Evolutionary conservation across 495 filamentous ascomycete genomes (phyloP).

Genomic region (Aspergillus heteromorphus): DNA sequence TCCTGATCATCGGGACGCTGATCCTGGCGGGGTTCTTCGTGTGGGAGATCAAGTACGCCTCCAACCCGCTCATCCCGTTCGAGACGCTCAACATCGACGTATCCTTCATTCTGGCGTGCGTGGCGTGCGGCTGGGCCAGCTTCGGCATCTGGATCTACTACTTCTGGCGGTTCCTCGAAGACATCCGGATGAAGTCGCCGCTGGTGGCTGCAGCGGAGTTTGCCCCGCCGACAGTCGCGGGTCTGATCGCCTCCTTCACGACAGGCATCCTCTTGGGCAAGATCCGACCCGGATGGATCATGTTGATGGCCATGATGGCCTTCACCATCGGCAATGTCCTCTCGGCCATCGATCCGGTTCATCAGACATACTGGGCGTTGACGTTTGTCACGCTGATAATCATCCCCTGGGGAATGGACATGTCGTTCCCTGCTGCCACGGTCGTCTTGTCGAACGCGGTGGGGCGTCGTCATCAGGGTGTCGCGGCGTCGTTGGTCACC

Average conservation of each 20-base stretch:
- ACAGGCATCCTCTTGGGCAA: conserved; percentile 39
- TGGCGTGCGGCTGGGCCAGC: conserved; percentile 43
- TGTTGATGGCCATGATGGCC: conserved; percentile 41
- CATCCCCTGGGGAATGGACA: conserved; percentile 50
- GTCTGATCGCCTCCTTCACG: conserved; percentile 33
- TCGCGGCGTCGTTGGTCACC: conserved; percentile 56
- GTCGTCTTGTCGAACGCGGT: conserved; percentile 34
- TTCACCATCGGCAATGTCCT: conserved; percentile 38
- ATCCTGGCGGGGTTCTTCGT: conserved; percentile 35
- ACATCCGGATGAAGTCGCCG: conserved; percentile 26
- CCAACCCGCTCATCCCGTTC: conserved; percentile 42
- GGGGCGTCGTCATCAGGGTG: conserved; percentile 34
- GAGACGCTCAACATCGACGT: conserved; percentile 31
- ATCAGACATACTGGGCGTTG: conserved; percentile 41
- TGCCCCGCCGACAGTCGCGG: conserved; percentile 32
- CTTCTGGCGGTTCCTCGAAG: conserved; percentile 34
- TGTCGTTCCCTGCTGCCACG: conserved; percentile 34
- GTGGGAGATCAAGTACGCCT: conserved; percentile 31
- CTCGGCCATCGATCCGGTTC: conserved; percentile 29
- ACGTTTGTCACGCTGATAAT: conserved; percentile 43
- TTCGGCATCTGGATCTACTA: conserved; percentile 50
- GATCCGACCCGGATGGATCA: conserved; percentile 38
- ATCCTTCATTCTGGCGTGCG: conserved; percentile 39
- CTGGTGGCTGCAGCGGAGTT: conserved; percentile 35
- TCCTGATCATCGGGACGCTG: conserved; percentile 40